Conservation (phyloP, 805 yeast species). For the Pichia eremophila region DNA sequence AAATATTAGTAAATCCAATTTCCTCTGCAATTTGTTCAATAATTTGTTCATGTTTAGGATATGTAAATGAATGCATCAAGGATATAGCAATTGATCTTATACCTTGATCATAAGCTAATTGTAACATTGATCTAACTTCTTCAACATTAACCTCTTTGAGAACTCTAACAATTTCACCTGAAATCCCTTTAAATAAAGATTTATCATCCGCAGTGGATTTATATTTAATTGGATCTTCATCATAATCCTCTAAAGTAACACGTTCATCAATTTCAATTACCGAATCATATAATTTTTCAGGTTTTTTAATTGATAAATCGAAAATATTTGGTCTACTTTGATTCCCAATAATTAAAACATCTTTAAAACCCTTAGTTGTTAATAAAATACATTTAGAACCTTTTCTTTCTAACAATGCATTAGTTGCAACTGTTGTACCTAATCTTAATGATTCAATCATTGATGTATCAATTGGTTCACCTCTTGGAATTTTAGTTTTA, state of each 20-base stretch:
- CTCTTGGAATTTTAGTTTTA: conserved; percentile 46
- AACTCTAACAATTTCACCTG: conserved; percentile 61
- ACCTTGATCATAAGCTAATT: conserved; percentile 43
- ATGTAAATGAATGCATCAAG: conserved; percentile 65
- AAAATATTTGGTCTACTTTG: conserved; percentile 89
- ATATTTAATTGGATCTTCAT: conserved; percentile 54
- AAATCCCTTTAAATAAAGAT: conserved; percentile 43
- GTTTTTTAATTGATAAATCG: conserved; percentile 66
- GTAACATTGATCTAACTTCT: conserved; percentile 34
- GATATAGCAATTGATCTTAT: conserved; percentile 64
- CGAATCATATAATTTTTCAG: conserved; percentile 59
- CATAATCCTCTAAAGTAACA: conserved; percentile 71
- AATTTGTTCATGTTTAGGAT: conserved; percentile 54
- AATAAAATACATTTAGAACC: conserved; percentile 83
- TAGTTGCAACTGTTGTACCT: conserved; percentile 96
- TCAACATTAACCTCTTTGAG: conserved; percentile 39
- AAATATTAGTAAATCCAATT: conserved; percentile 60
- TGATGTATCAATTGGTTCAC: conserved; percentile 50
- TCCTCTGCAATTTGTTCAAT: conserved; percentile 52
- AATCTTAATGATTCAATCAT: conserved; percentile 62
- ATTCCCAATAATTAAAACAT: conserved; percentile 75
- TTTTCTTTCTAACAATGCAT: conserved; percentile 85
- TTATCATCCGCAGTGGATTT: conserved; percentile 21
- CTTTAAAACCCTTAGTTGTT: conserved; percentile 84
- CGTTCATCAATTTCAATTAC: conserved; percentile 87